A percentile compares a stretch with the other conserved stretches of the same genome.
Conservation (phyloP, 2,329 filamentous ascomycete genomes). For the Monascus ruber region DNA sequence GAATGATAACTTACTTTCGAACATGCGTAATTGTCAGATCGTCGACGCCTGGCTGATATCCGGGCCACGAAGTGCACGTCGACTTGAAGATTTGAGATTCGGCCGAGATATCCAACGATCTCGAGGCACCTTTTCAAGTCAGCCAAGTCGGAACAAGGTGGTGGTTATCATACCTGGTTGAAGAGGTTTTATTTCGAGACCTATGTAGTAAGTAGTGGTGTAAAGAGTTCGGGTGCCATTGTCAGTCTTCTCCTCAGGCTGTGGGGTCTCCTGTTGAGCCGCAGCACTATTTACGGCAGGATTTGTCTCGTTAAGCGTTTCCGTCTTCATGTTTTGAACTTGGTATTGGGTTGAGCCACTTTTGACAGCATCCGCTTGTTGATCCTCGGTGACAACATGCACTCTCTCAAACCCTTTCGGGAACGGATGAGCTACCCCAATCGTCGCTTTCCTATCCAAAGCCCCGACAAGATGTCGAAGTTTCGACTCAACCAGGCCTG, state of each 20-base stretch:
- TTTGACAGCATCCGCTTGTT: constrained; percentile 51
- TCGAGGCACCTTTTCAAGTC: constrained; percentile 30
- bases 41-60: constrained; percentile 64
- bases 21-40: constrained; percentile 73
- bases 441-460: constrained; percentile 67
- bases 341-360: constrained; percentile 52
- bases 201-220: constrained; percentile 91
- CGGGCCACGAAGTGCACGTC: constrained; percentile 64
- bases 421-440: constrained; percentile 78
- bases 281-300: constrained; percentile 40
- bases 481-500: constrained; percentile 87
- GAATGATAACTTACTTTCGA: constrained; percentile 55
- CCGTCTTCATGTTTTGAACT: constrained; percentile 40
- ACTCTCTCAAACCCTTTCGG: constrained; percentile 83
- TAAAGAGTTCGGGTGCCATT: constrained; percentile 49
- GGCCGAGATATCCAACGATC: constrained; percentile 48
- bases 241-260: constrained; percentile 23
- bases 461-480: constrained; percentile 73
- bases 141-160: constrained; percentile 14
- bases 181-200: constrained; percentile 65
- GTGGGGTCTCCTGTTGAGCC: constrained; percentile 34
- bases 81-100: constrained; percentile 79
- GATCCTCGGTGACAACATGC: constrained; percentile 55
- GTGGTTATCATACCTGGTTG: constrained; percentile 50
- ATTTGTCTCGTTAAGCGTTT: constrained; percentile 41